Evolutionary conservation across 164 flowering plant genomes (phyloP), one percentile per base, ranked within the genome.

Genomic region (Vitis riparia): DNA sequence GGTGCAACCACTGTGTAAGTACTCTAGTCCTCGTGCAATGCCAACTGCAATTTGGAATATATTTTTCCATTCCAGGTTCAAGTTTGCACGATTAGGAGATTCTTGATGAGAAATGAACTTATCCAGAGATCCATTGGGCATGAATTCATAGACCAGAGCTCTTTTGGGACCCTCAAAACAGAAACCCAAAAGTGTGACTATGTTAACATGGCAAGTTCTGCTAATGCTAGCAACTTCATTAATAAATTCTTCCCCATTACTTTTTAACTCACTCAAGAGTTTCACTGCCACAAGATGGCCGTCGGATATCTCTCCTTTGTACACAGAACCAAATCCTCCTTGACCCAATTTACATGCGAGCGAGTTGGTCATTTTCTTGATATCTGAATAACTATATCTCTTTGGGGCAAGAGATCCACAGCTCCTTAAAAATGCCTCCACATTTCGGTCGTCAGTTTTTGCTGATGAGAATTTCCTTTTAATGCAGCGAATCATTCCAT

Each of bases 101-200:
- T 23, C 49, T 58, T 59, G 11, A 15, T 48, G 1, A 47, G n/a
- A 63, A 12, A 73, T 64, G 65, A 67, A 76, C 66, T 73, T 61
- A 44, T 73, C 82, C n/a, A 76, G 63, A 27, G 82, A 79, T 3
- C 80, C 82, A 47, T 74, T 76, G 9, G 77, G 67, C 77, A 79
- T 68, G 66, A 66, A 79, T 8, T 79, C 77, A 60, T 71, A 79
- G 12, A 73, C 29, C 3, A 79, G 49, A 51, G 80, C 82, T 57
- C 76, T 50, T 55, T 62, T 79, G 9, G 51, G 47, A 44, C 60
- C 50, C 55, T 74, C 68, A 17, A 56, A 73, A 15, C 82, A 79
- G 16, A 70, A 76, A 4, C 82, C 82, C 23, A 79, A 32, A 17
- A 76, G 73, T 7, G 59, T 51, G 12, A 76, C 79, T 7, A 79